A percentile compares a stretch with the other conserved stretches of the same genome.
These are phyloP conservation scores for Wickerhamomyces canadensis DNA, from an alignment of 805 yeast genomes.

Conservation along the genomic window DNA sequence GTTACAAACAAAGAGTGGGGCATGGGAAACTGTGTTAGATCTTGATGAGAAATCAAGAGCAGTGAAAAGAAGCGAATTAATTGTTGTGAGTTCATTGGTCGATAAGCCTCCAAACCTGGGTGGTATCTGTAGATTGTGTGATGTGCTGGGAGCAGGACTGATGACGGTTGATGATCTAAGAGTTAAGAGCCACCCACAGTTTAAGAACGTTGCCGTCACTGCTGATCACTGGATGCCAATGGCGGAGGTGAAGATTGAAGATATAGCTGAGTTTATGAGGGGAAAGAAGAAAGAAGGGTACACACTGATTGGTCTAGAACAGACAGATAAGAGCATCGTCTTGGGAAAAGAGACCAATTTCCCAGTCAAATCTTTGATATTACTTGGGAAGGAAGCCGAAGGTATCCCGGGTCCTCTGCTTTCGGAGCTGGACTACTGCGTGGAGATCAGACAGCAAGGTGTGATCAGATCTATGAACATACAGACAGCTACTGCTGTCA, in stretches of 20 bases:
- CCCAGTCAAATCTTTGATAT: slow-evolving; percentile 72
- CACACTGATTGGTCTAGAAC: slow-evolving; percentile 85
- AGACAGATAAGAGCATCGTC: slow-evolving; percentile 82
- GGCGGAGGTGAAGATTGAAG: slow-evolving; percentile 59
- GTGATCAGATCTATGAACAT: slow-evolving; percentile 93
- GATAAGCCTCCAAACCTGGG: slow-evolving; percentile 93
- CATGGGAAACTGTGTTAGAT: slow-evolving; percentile 72
- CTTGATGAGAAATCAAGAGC: slow-evolving; percentile 40
- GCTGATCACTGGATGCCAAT: slow-evolving; percentile 97
- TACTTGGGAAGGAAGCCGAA: slow-evolving; percentile 83
- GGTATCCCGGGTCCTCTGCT: slow-evolving; percentile 86
- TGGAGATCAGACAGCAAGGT: slow-evolving; percentile 89
- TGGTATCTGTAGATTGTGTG: slow-evolving; percentile 89
- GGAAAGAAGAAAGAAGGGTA: slow-evolving; percentile 71
- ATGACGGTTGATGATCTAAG: slow-evolving; percentile 69
- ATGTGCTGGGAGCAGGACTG: slow-evolving; percentile 83
- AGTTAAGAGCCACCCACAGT: slow-evolving; percentile 60
- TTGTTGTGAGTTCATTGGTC: slow-evolving; percentile 86
- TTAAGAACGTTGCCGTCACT: slow-evolving; percentile 85
- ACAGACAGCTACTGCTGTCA: slow-evolving; percentile 93
- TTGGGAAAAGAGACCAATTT: slow-evolving; percentile 59
- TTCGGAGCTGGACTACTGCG: slow-evolving; percentile 77
- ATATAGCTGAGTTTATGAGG: slow-evolving; percentile 51
- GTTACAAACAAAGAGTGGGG: slow-evolving; percentile 86
- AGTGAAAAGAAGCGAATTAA: slow-evolving; percentile 68